phyloP scores from a whole-genome alignment of 1,139 yeast genomes.

The Geotrichum bryndzae region DNA sequence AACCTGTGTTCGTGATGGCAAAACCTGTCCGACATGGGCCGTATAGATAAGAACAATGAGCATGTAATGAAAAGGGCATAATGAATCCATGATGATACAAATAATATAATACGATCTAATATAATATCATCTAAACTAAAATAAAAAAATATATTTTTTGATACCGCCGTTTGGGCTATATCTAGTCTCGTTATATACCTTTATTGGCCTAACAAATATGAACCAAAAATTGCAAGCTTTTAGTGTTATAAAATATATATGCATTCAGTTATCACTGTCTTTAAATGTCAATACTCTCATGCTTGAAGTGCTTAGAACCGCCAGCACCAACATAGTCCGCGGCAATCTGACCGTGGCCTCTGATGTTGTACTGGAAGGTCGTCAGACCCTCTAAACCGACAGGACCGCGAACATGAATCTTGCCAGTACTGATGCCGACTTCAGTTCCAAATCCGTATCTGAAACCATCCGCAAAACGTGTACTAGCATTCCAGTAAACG shows the following conservation, averaged over 20 bases:
- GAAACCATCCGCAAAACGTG: conserved; percentile 97
- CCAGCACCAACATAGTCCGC: conserved; percentile 92
- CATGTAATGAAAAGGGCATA: not conserved
- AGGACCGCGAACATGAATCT: conserved; percentile 97
- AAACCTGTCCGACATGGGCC: not conserved
- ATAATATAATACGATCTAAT: too few species aligned
- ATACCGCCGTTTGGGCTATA: too few species aligned
- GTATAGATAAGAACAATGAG: not conserved
- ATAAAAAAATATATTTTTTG: too few species aligned
- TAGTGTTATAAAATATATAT: not conserved
- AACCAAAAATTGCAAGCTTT: too few species aligned
- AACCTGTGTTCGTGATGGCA: not conserved
- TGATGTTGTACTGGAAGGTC: conserved; percentile 87
- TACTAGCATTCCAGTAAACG: conserved; percentile 96
- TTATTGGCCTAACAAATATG: too few species aligned
- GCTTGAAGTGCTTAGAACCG: conserved; percentile 73
- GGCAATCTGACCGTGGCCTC: conserved; percentile 89
- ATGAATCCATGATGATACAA: too few species aligned
- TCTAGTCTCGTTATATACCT: too few species aligned
- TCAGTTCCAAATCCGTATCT: conserved; percentile 98
- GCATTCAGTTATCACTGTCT: not conserved
- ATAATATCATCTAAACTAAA: too few species aligned
- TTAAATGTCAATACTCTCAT: conserved; percentile 30
- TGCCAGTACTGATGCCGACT: conserved; percentile 94
- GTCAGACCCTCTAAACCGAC: conserved; percentile 96